Percentiles rank a stretch among this genome's conserved stretches.
These are phyloP conservation scores for Pneumocystis jirovecii DNA, from an alignment of 1,139 yeast genomes.

Conservation along the genomic window DNA sequence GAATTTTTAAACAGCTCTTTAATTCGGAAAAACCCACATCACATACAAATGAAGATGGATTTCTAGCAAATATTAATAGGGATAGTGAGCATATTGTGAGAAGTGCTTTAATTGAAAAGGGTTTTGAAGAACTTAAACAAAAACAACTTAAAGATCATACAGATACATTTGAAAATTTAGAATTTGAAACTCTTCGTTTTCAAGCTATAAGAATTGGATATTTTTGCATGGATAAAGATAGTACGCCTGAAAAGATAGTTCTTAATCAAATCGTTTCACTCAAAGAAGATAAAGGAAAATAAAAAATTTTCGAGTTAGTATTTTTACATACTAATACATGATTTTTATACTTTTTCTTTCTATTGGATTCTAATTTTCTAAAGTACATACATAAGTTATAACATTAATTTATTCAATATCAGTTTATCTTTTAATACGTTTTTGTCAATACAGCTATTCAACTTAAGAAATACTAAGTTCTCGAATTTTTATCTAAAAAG, in stretches of 20 bases:
- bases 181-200: constrained; percentile 74
- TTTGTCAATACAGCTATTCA: neutral
- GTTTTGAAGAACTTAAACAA: constrained; percentile 50
- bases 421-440: neutral
- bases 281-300: constrained; percentile 43
- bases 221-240: constrained; percentile 79
- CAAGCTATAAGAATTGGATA: constrained; percentile 96
- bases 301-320: neutral
- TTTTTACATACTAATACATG: neutral
- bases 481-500: neutral
- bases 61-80: constrained; percentile 64
- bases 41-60: constrained; percentile 58
- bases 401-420: no score
- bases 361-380: neutral
- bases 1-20: constrained; percentile 79
- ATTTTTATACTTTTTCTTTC: neutral
- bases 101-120: constrained; percentile 64
- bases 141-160: constrained; percentile 56
- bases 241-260: constrained; percentile 38
- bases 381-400: no score
- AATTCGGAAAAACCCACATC: constrained; percentile 81
- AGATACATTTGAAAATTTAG: constrained; percentile 43
- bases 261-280: constrained; percentile 81
- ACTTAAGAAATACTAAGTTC: neutral
- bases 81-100: constrained; percentile 56